phyloP scores from a whole-genome alignment of 345 rosid species.

The Acer campestre region DNA sequence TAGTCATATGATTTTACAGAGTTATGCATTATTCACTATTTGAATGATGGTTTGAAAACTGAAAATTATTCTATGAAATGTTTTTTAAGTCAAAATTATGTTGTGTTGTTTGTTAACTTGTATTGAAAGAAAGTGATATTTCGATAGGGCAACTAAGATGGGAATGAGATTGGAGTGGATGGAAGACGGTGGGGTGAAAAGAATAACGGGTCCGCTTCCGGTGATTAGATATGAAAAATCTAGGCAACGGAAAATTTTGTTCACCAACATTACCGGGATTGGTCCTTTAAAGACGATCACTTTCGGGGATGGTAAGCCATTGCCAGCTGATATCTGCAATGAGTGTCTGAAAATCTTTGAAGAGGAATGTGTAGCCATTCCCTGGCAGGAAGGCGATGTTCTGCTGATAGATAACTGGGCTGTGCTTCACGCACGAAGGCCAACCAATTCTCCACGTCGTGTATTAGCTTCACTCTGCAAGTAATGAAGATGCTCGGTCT shows the following conservation, averaged over 20 bases:
- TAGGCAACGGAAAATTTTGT: conserved; percentile 79
- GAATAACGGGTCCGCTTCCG: conserved; percentile 82
- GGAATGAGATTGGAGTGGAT: conserved; percentile 89
- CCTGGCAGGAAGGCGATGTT: conserved; percentile 88
- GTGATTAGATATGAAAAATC: conserved; percentile 62
- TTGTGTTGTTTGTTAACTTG: no score
- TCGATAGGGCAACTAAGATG: conserved; percentile 61
- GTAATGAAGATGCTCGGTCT: conserved; percentile 23
- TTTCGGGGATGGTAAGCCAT: conserved; percentile 67
- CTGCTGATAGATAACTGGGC: conserved; percentile 83
- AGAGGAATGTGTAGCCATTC: conserved; percentile 76
- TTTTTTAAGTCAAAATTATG: no score
- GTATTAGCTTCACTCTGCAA: conserved; percentile 86
- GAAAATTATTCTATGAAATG: no score
- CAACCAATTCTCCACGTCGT: conserved; percentile 71
- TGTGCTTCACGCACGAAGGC: conserved; percentile 73
- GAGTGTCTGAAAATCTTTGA: conserved; percentile 71
- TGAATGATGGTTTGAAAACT: no score
- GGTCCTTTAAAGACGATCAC: conserved; percentile 69
- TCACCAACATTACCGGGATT: conserved; percentile 68
- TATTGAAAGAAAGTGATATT: no score
- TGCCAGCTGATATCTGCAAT: conserved; percentile 56
- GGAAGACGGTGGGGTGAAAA: conserved; percentile 69
- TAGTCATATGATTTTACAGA: neutral
- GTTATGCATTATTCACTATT: no score